Evolutionary conservation across 495 filamentous ascomycete species (phyloP).

Genomic region (Massariosphaeria phaeospora): DNA sequence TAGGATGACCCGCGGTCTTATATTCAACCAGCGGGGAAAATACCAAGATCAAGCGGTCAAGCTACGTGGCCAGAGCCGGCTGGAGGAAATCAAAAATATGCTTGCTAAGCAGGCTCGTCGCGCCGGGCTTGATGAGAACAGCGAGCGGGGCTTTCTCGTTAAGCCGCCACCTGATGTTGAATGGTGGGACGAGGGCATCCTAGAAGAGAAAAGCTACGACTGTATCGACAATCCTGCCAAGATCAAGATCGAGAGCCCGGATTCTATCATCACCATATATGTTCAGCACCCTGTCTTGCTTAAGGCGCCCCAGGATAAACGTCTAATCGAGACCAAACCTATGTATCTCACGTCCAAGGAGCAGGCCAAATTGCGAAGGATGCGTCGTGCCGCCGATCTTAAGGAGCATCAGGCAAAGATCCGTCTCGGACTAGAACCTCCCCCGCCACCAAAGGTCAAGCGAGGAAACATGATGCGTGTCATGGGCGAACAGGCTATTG

Average conservation of each 20-base stretch:
- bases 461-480: slow-evolving; percentile 96
- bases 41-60: slow-evolving; percentile 91
- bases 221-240: slow-evolving; percentile 57
- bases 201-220: slow-evolving; percentile 68
- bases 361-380: slow-evolving; percentile 83
- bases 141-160: slow-evolving; percentile 82
- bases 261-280: slow-evolving; percentile 81
- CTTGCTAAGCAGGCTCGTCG: slow-evolving; percentile 82
- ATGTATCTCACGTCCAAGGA: slow-evolving; percentile 91
- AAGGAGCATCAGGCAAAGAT: slow-evolving; percentile 98
- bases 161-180: slow-evolving; percentile 81
- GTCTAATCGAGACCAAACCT: slow-evolving; percentile 71
- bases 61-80: slow-evolving; percentile 67
- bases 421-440: slow-evolving; percentile 78
- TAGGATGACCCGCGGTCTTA: slow-evolving; percentile 63
- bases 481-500: slow-evolving; percentile 93
- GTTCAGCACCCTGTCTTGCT: slow-evolving; percentile 92
- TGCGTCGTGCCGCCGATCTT: slow-evolving; percentile 81
- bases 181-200: slow-evolving; percentile 94
- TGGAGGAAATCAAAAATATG: slow-evolving; percentile 90
- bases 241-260: slow-evolving; percentile 69
- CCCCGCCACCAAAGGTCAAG: slow-evolving; percentile 90
- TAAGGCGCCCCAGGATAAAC: slow-evolving; percentile 84
- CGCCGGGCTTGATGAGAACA: slow-evolving; percentile 84
- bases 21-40: slow-evolving; percentile 96